Base-by-base conservation (phyloP, 306 rosid genomes). In the Coriaria nepalensis region DNA sequence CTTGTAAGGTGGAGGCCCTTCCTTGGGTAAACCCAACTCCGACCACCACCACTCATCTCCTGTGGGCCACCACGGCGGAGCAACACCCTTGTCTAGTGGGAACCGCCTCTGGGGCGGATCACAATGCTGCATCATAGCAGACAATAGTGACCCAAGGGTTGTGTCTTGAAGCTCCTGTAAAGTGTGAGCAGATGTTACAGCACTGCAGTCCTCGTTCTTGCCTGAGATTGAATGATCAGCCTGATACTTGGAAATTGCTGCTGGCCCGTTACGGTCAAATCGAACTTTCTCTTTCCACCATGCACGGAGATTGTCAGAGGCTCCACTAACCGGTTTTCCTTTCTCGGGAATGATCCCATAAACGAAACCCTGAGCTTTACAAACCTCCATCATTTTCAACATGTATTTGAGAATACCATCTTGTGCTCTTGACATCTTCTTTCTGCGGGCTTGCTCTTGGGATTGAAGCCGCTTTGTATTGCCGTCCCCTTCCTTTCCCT, bases 11-110 rank as follows among this genome's bases (percentile, higher is more conserved):
- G 82, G 87, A 13, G 78, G 75, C 7, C 78, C 80, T 33, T 73
- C 78, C 35, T 40, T 42, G 0, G 70, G 37, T 6, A 73, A 15
- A 8, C 73, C 81, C 37, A 78, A 8, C n/a, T 75, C 69, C 0
- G 53, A 43, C 87, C 84, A 81, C 95, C 93, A 86, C 0, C 13
- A 40, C 50, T 81, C 95, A 6, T 20, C 43, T 36, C 85, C 93
- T 0, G 50, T 52, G 2, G 95, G 95, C 95, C 95, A 86, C 95
- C 95, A 86, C 0, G 93, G 95, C 4, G 95, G 95, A 2, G 62
- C 34, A 10, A 76, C 47, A 5, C 87, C 93, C 61, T 61, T 81
- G 8, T 76, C 93, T 50, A 81, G 14, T 2, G 95, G 95, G 63
- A 47, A 78, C 8, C 65, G 73, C 20, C 87, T 52, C 42, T 81